Evolutionary conservation across 257 asterid species (phyloP), one percentile per base, ranked within the genome.

Genomic region (Nicotiana tomentosiformis): DNA sequence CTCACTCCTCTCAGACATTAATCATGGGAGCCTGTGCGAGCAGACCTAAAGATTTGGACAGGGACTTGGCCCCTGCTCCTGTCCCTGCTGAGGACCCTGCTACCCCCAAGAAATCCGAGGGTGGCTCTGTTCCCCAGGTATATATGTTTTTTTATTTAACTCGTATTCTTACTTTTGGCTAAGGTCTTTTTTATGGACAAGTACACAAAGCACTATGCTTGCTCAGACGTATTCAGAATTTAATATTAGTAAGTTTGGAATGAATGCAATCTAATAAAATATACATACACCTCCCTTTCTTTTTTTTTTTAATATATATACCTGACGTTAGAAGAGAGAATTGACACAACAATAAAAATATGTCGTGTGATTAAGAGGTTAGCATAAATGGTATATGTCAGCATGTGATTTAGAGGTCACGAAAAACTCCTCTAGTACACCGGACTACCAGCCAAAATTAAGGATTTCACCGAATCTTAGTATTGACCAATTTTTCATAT

Each of bases 21-120:
- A 72, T 30, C 23, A 81, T 81, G 84, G 84, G 78, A 33, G 77
- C 77, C 10, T 82, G 85, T 62, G 85, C 85, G 65, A 82, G 81
- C 81, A 82, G 70, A 82, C 85, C 85, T 49, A 72, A 82, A 64
- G 85, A 43, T 74, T 72, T 82, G 81, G 81, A 82, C 30, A 60
- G 49, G 60, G 62, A 61, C 80, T 26, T 74, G 9, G 80, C 62
- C 80, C 80, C 80, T 35, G 85, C 81, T 23, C 85, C 85, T 8
- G 49, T 70, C 17, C 85, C 81, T 5, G 61, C 17, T 23, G 85
- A 79, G 82, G 82, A 60, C 6, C 35, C 74, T n/a, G 43, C n/a
- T 72, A n/a, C 23, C 56, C 82, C 82, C 3, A 69, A 56, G 62
- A 77, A 77, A 17, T 18, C 66, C 51, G 66, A 76, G 84, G 84